Percentiles rank a stretch among this genome's conserved stretches.
phyloP scores from a whole-genome alignment of 192 early-diverging fungal species.

The Thamnidium elegans region DNA sequence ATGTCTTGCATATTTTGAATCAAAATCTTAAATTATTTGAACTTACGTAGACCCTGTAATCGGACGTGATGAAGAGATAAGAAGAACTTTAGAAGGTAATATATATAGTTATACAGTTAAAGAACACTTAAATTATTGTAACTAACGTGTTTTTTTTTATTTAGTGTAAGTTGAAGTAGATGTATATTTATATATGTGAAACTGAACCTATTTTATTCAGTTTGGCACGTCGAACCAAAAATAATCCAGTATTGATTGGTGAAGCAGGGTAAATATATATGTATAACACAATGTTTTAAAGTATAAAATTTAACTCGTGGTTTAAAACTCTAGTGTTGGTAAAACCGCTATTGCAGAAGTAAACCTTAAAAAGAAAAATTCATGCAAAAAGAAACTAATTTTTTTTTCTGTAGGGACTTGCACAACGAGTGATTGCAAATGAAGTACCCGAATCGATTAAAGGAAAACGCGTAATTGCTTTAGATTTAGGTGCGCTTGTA shows the following conservation, averaged over 20 bases:
- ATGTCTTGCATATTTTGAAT: not conserved
- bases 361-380: not conserved
- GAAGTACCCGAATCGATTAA: conserved; percentile 79
- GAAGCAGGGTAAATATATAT: conserved; percentile 61
- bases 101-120: not conserved
- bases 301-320: not conserved
- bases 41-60: conserved; percentile 64
- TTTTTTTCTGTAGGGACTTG: conserved; percentile 48
- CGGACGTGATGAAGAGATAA: conserved; percentile 74
- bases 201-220: conserved; percentile 14
- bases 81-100: conserved; percentile 72
- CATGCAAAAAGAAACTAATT: not conserved
- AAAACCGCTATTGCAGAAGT: conserved; percentile 79
- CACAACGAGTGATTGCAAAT: conserved; percentile 71
- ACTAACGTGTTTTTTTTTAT: not conserved
- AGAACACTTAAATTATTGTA: not conserved
- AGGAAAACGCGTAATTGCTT: conserved; percentile 65
- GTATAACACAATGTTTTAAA: not conserved
- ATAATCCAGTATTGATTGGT: conserved; percentile 74
- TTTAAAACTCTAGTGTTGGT: conserved; percentile 43
- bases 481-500: conserved; percentile 64
- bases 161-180: conserved; percentile 6
- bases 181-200: not conserved
- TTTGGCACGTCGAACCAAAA: conserved; percentile 71
- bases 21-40: not conserved